Evolutionary conservation across 139 green algal genomes (phyloP).

Genomic region (Chlamydomonas urium): DNA sequence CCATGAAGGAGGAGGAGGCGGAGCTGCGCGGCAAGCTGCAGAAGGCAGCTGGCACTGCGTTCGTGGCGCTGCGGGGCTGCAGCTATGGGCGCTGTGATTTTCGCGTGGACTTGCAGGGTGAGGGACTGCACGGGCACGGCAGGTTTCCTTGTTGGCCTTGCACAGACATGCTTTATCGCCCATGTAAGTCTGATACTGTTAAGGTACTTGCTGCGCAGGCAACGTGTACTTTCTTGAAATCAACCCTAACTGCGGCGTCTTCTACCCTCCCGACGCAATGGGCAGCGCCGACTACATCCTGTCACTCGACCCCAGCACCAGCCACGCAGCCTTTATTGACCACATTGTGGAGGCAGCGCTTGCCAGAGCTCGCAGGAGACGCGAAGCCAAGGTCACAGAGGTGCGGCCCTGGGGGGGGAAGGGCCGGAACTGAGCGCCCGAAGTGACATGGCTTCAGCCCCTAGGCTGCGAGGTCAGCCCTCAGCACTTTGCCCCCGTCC

Average conservation of each 20-base stretch:
- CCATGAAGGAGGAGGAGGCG: not conserved
- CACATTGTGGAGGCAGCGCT: not conserved
- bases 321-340: slow-evolving; percentile 15
- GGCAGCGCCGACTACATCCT: slow-evolving; percentile 31
- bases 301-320: slow-evolving; percentile 8
- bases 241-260: slow-evolving; percentile 34
- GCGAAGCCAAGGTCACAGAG: not conserved
- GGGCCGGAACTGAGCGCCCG: not conserved
- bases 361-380: not conserved
- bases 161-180: no score
- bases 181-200: no score
- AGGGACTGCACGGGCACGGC: no score
- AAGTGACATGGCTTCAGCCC: not conserved
- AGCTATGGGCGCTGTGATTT: slow-evolving; percentile 25
- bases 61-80: slow-evolving; percentile 12
- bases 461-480: not conserved
- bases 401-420: not conserved
- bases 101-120: slow-evolving; percentile 13
- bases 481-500: not conserved
- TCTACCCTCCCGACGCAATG: slow-evolving; percentile 20
- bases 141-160: no score
- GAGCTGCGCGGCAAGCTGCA: slow-evolving; percentile 15
- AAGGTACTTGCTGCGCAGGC: slow-evolving; percentile 9
- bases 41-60: not conserved
- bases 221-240: slow-evolving; percentile 33